Percentiles rank a stretch among this genome's conserved stretches.
These are phyloP conservation scores for Senna tora DNA, from an alignment of 306 rosid genomes.

Conservation along the genomic window DNA sequence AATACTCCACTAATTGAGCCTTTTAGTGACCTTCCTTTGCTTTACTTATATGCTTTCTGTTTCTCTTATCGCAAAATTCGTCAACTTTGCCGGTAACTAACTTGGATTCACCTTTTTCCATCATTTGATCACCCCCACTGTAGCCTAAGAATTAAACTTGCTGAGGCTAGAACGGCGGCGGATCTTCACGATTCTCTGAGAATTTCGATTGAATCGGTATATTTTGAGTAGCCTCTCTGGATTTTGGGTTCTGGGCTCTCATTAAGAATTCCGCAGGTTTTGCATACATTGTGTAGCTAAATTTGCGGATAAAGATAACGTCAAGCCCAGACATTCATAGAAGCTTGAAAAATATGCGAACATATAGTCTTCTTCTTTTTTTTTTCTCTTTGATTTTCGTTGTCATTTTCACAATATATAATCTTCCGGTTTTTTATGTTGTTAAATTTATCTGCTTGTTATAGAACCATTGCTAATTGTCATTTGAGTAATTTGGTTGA, in stretches of 20 bases:
- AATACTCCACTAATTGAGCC: neutral
- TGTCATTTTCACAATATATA: neutral
- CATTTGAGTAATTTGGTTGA: neutral
- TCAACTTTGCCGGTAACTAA: neutral
- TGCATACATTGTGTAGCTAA: neutral
- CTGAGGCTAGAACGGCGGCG: neutral
- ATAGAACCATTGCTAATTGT: neutral
- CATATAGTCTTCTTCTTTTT: neutral
- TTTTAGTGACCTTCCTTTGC: neutral
- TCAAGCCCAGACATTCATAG: neutral
- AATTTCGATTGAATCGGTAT: neutral
- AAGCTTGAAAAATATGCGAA: neutral
- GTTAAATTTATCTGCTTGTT: neutral
- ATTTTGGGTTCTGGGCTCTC: neutral
- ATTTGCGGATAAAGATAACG: neutral
- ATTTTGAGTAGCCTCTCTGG: constrained; percentile 26
- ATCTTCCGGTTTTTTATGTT: neutral
- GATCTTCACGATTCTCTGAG: constrained; percentile 23
- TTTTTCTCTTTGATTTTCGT: neutral
- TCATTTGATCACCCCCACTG: neutral
- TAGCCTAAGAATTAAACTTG: neutral
- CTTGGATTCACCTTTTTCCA: neutral
- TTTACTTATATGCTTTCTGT: neutral
- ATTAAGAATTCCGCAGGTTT: neutral
- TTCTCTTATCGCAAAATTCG: neutral